These are phyloP conservation scores for Tephrocybe sp. DNA, from an alignment of 768 basidiomycete species.

Conservation along the genomic window DNA sequence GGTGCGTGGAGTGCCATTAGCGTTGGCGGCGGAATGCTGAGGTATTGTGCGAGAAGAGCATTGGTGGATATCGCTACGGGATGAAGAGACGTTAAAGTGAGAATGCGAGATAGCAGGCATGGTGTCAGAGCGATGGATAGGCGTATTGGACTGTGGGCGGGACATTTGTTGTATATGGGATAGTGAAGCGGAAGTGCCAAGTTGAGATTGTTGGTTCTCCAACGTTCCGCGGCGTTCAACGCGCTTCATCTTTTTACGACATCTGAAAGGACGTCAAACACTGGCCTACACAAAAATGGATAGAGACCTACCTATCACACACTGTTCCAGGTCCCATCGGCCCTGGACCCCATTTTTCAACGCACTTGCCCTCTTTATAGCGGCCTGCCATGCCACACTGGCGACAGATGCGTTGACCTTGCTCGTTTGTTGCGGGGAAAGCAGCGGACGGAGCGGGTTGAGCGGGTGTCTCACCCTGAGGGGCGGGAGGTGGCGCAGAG, in stretches of 20 bases:
- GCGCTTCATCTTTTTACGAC: slow-evolving; percentile 86
- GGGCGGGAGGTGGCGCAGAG: not conserved
- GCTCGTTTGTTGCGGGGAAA: slow-evolving; percentile 51
- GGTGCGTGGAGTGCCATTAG: slow-evolving; percentile 5
- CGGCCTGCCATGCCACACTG: slow-evolving; percentile 73
- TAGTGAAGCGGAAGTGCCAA: slow-evolving; percentile 3
- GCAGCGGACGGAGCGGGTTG: slow-evolving; percentile 23
- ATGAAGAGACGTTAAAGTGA: slow-evolving; percentile 9
- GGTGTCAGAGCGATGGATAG: slow-evolving; percentile 18
- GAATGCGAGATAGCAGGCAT: slow-evolving; percentile 13
- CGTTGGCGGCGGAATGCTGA: slow-evolving; percentile 1
- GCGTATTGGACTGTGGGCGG: slow-evolving; percentile 8
- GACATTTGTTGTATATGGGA: slow-evolving; percentile 6
- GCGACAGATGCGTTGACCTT: slow-evolving; percentile 75
- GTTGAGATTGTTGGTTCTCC: slow-evolving; percentile 34
- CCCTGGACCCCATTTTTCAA: slow-evolving; percentile 87
- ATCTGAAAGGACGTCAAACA: slow-evolving; percentile 34
- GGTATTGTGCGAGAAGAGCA: not conserved
- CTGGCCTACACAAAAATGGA: not conserved
- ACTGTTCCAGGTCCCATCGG: slow-evolving; percentile 84
- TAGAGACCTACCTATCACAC: slow-evolving; percentile 63
- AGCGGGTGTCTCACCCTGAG: not conserved
- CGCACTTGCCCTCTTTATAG: slow-evolving; percentile 84
- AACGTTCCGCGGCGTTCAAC: slow-evolving; percentile 73
- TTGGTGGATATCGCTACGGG: slow-evolving; percentile 7